Conservation (phyloP, 108 stramenopile genomes). For the Cylindrotheca fusiformis region DNA sequence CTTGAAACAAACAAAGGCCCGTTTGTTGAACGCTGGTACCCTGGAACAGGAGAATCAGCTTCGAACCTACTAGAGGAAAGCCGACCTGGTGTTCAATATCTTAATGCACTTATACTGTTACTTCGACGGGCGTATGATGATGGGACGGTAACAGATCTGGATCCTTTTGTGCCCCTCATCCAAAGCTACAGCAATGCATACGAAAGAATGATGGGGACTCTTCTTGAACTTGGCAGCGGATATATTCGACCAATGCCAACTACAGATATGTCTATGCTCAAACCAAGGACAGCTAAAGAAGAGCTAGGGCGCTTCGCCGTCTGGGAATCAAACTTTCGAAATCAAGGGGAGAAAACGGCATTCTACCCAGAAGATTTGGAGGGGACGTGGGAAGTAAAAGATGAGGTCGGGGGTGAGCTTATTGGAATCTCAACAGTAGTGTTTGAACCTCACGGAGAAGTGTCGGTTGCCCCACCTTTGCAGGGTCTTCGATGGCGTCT, state of each 20-base stretch:
- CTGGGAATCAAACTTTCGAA: constrained; percentile 78
- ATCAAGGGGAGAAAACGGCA: constrained; percentile 35
- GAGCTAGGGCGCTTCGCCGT: constrained; percentile 78
- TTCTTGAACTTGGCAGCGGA: constrained; percentile 77
- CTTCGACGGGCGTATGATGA: constrained; percentile 63
- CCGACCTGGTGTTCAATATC: constrained; percentile 75
- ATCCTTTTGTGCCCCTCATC: constrained; percentile 55
- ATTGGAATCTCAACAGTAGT: constrained; percentile 69
- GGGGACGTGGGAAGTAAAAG: constrained; percentile 78
- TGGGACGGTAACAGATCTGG: constrained; percentile 59
- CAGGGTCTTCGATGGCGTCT: constrained; percentile 83
- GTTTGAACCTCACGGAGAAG: constrained; percentile 59
- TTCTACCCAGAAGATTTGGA: constrained; percentile 77
- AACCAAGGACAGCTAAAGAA: constrained; percentile 67
- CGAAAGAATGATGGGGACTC: constrained; percentile 60
- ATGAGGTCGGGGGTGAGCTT: constrained; percentile 70
- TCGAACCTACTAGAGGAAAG: constrained; percentile 40
- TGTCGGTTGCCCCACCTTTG: constrained; percentile 61
- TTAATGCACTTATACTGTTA: constrained; percentile 67
- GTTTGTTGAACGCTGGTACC: constrained; percentile 84
- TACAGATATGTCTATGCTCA: constrained; percentile 43
- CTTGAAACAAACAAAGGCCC: constrained; percentile 69
- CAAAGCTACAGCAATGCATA: constrained; percentile 75
- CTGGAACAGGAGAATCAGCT: constrained; percentile 22
- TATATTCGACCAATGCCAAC: constrained; percentile 61